Percentiles rank a stretch among this genome's conserved stretches.
Conservation (phyloP, 2,329 filamentous ascomycete species). For the Calonectria fujianensis region DNA sequence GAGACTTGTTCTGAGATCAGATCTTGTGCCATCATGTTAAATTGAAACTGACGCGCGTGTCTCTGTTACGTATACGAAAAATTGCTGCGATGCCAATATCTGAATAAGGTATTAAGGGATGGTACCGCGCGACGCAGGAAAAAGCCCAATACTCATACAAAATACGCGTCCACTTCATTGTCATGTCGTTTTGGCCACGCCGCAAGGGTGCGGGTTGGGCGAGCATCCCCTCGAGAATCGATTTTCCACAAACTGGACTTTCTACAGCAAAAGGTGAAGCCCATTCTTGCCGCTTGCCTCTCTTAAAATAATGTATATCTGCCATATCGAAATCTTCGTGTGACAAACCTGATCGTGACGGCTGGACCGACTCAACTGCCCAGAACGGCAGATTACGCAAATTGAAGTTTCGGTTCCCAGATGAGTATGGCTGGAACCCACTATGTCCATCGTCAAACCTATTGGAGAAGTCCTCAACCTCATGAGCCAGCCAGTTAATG, state of each 20-base stretch:
- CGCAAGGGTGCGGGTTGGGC: background rate
- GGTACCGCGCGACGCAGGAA: background rate
- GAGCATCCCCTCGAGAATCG: background rate
- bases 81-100: background rate
- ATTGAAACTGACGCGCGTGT: background rate
- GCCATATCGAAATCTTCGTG: slow-evolving; percentile 46
- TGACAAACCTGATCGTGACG: slow-evolving; percentile 25
- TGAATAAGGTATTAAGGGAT: background rate
- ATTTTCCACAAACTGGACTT: background rate
- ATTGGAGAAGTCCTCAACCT: too few species aligned
- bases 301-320: slow-evolving; percentile 44
- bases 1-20: background rate
- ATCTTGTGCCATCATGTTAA: background rate
- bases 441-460: too few species aligned
- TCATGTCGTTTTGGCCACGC: background rate
- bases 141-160: background rate
- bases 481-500: too few species aligned
- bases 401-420: too few species aligned
- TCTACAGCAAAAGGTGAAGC: background rate
- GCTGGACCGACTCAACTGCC: slow-evolving; percentile 37
- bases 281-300: slow-evolving; percentile 25
- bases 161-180: background rate
- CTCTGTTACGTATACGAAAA: background rate
- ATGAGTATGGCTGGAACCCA: too few species aligned
- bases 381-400: slow-evolving; percentile 44